Evolutionary conservation across 768 basidiomycete species (phyloP), one percentile per base, ranked within the genome.

Genomic region (Glaciozyma martinii): DNA sequence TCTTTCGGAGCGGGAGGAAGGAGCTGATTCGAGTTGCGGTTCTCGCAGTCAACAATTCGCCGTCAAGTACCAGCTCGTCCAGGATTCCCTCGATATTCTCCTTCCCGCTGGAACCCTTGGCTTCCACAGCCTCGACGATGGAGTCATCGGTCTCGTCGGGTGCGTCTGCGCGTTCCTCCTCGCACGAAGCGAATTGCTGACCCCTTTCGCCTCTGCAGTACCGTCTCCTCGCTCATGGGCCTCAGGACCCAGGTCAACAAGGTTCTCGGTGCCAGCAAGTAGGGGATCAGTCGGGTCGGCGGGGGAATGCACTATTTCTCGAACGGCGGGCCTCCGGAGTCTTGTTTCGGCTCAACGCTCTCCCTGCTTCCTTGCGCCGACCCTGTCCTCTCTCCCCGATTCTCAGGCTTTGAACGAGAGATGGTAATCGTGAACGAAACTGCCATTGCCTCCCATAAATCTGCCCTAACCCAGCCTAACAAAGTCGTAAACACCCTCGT

Each of bases 11-110:
- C 23, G 23, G 18, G 33, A 33, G 23, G 55, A 33, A 29, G 19
- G 37, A 30, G 16, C 19, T 19, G 62, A 55, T 19, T 30, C 49
- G 19, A 52, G 53, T 33, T 33, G 37, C 54, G 54, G 23, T 30
- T n/a, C 58, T 46, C 19, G 6, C 54, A 76, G 78, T 49, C 81
- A 86, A 72, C 84, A 85, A 55, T 79, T 81, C 55, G 83, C 82
- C 8, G 81, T 85, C 37, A 83, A 85, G 33, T 83, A 83, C 68
- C 95, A 98, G 76, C 82, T 98, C 71, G 78, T 86, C 61, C 84
- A 89, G 65, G 95, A 99, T 76, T 73, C 84, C 25, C 79, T 92
- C 63, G 95, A 99, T 75, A 77, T 91, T 64, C 93, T 87, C 85
- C 84, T 93, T 72, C 95, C 95, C 8, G 88, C 90, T 10, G 85